Percentiles rank a stretch among this genome's conserved stretches.
Conservation (phyloP, 352 stramenopile genomes). For the Thraustochytrium striatum region DNA sequence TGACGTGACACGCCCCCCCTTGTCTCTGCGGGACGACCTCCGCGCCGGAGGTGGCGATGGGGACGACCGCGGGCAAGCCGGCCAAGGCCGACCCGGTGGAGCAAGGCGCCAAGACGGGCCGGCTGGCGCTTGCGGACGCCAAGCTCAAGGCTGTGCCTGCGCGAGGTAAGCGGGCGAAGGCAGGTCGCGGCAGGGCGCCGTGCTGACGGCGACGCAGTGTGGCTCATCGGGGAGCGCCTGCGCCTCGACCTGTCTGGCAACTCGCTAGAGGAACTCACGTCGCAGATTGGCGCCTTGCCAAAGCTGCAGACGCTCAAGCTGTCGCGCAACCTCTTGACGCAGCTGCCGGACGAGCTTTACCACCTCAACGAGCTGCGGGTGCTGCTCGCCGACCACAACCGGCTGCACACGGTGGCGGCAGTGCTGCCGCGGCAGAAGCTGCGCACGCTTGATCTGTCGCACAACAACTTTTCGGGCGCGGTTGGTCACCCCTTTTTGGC, state of each 20-base stretch:
- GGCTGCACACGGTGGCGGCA: conserved; percentile 11
- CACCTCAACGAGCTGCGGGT: conserved; percentile 37
- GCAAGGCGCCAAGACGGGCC: conserved; percentile 17
- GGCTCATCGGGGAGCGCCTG: conserved; percentile 3
- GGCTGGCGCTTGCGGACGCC: conserved; percentile 14
- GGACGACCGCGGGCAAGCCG: neutral
- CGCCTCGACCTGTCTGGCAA: conserved; percentile 50
- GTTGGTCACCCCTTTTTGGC: conserved; percentile 6
- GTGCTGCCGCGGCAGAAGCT: conserved; percentile 17
- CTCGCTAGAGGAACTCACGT: conserved; percentile 48
- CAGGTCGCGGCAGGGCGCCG: too few species aligned
- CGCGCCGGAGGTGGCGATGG: too few species aligned
- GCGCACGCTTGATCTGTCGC: conserved; percentile 22
- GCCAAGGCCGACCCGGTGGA: neutral
- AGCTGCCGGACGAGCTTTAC: conserved; percentile 49
- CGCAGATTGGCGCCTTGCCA: conserved; percentile 42
- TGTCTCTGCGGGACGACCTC: too few species aligned
- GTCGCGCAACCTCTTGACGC: conserved; percentile 46
- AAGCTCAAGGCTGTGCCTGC: conserved; percentile 22
- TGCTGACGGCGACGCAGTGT: too few species aligned
- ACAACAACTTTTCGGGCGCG: conserved; percentile 34
- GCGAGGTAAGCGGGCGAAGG: too few species aligned
- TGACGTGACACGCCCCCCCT: too few species aligned
- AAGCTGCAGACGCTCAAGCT: conserved; percentile 45
- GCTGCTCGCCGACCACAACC: conserved; percentile 52